Conservation (phyloP, 1,139 yeast species). For the Casaregolazyma suthepensis region DNA sequence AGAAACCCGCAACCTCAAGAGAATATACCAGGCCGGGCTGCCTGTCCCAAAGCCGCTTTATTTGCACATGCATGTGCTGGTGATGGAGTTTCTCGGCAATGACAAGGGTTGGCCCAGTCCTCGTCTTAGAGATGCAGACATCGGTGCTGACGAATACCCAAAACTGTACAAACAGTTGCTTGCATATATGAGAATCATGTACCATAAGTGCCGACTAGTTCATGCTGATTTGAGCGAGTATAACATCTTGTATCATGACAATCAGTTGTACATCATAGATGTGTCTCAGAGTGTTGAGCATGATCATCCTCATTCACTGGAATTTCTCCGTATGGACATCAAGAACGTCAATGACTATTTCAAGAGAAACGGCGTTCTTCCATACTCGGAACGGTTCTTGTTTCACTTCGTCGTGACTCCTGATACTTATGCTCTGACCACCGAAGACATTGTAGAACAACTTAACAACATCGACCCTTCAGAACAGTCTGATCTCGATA, state of each 20-base stretch:
- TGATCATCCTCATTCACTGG: conserved; percentile 95
- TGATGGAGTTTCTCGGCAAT: conserved; percentile 87
- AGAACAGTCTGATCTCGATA: conserved; percentile 42
- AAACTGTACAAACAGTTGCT: conserved; percentile 71
- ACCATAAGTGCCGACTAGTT: conserved; percentile 80
- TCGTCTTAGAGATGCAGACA: conserved; percentile 64
- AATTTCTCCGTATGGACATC: conserved; percentile 94
- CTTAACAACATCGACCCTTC: conserved; percentile 31
- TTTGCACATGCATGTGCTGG: conserved; percentile 81
- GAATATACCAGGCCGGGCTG: conserved; percentile 71
- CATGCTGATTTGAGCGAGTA: conserved; percentile 98
- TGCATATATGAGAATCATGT: conserved; percentile 79
- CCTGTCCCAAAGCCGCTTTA: conserved; percentile 92
- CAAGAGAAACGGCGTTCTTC: conserved; percentile 61
- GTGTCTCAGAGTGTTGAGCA: conserved; percentile 98
- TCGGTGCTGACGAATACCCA: conserved; percentile 50
- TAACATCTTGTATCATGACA: conserved; percentile 78
- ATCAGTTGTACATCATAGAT: conserved; percentile 78
- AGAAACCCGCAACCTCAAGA: conserved; percentile 84
- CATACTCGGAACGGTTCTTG: conserved; percentile 73
- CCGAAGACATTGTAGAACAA: conserved; percentile 27
- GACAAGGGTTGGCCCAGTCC: conserved; percentile 76
- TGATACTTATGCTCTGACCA: conserved; percentile 20
- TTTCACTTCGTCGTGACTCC: conserved; percentile 60
- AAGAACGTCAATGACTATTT: conserved; percentile 91